Base-by-base conservation (phyloP, 2,329 filamentous ascomycete species). In the Scytalidium sp. region DNA sequence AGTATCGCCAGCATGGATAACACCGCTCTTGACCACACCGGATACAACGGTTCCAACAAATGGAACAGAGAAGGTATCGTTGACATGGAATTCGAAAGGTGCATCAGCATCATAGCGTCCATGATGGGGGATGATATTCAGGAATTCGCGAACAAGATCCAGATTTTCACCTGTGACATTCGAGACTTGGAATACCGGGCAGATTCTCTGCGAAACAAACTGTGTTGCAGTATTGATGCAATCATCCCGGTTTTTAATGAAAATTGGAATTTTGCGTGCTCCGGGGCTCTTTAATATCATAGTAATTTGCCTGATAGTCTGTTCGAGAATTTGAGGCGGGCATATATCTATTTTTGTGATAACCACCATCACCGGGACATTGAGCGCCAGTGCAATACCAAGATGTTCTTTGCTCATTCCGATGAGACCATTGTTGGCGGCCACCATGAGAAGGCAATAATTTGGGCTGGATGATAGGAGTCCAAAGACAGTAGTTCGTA, bases 301-400 rank as follows among this genome's bases (percentile, higher is more conserved):
- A 47, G 85, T 93, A 55, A 99, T 82, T 68, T 97, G 93, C 10
- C 84, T 87, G 42, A 97, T 84, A 19, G 94, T 99, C 73, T 97
- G 88, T 70, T 96, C 84, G 20, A 99, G 76, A 62, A 99, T 97
- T 57, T 97, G 88, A 2, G 93, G 91, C 19, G 94, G 94, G 68
- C 94, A 97, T 49, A 97, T 97, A 66, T 97, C 94, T 56, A 97
- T 96, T 75, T 97, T 99, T 68, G 93, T 99, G 55, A 97, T 85
- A 56, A 97, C 86, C 3, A 97, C 92, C 90, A 99, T 96, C 60
- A 99, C 90, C 0, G 94, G 94, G 10, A 99, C 93, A 63, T 97
- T 97, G 46, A 99, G 76, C 1, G 94, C 92, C 25, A 97, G 75
- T 0, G 94, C 93, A 56, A 99, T 96, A 15, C 94, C 94, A 3